Percentiles rank a stretch among this genome's conserved stretches.
phyloP scores from a whole-genome alignment of 2,329 filamentous ascomycete species.

The Pseudogymnoascus sp. region DNA sequence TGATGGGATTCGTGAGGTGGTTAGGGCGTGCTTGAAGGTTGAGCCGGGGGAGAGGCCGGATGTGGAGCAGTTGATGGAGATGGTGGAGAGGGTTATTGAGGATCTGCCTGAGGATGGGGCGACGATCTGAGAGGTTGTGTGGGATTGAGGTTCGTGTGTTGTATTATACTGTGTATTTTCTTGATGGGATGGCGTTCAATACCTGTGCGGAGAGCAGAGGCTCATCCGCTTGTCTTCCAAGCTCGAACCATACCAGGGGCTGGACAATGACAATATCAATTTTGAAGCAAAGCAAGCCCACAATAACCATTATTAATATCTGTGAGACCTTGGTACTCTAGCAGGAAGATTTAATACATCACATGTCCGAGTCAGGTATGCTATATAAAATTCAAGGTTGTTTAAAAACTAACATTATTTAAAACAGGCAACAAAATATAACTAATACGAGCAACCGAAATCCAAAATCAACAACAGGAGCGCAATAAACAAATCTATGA shows the following conservation, averaged over 20 bases:
- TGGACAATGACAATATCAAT: not conserved
- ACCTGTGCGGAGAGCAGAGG: not conserved
- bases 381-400: not conserved
- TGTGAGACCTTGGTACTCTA: not conserved
- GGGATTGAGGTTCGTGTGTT: not conserved
- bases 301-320: not conserved
- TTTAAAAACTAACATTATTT: not conserved
- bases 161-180: slow-evolving; percentile 7
- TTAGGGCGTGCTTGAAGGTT: slow-evolving; percentile 75
- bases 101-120: slow-evolving; percentile 54
- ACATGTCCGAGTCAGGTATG: not conserved
- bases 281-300: not conserved
- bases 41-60: slow-evolving; percentile 84
- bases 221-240: not conserved
- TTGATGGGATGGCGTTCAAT: not conserved
- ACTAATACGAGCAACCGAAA: not conserved
- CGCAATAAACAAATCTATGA: not conserved
- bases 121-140: slow-evolving; percentile 10
- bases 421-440: not conserved
- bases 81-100: slow-evolving; percentile 67
- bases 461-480: not conserved
- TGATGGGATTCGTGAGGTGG: slow-evolving; percentile 76
- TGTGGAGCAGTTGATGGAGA: slow-evolving; percentile 70
- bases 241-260: not conserved
- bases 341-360: not conserved